phyloP scores from a whole-genome alignment of 2,329 filamentous ascomycete species.

The Cryphonectria nitschkei region DNA sequence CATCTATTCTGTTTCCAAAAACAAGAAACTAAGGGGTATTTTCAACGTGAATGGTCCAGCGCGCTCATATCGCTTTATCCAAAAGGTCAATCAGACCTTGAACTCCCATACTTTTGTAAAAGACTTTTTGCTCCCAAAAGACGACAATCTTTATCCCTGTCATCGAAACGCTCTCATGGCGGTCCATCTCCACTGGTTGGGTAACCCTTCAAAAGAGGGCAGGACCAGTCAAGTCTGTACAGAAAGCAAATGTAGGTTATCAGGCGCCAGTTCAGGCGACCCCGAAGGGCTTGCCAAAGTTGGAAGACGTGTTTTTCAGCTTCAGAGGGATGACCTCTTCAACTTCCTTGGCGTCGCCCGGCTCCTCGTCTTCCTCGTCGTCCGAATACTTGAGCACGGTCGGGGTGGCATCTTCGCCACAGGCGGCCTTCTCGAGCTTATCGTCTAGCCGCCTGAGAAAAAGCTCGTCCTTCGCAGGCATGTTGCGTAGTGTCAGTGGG shows the following conservation, averaged over 20 bases:
- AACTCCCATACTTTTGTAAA: not conserved
- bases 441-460: constrained; percentile 56
- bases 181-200: too few relatives aligned
- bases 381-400: constrained; percentile 42
- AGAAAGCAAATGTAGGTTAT: not conserved
- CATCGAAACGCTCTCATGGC: too few relatives aligned
- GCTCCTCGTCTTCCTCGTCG: constrained; percentile 27
- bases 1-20: not conserved
- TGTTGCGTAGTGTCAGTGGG: constrained; percentile 58
- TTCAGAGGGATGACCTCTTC: constrained; percentile 51
- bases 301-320: constrained; percentile 46
- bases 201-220: not conserved
- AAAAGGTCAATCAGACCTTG: not conserved
- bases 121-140: not conserved
- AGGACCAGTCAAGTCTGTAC: constrained; percentile 1
- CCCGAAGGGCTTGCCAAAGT: constrained; percentile 54
- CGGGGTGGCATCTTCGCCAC: constrained; percentile 51
- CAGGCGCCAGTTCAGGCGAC: constrained; percentile 19
- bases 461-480: constrained; percentile 58
- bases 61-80: not conserved
- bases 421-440: constrained; percentile 55
- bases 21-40: not conserved
- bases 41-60: not conserved
- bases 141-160: not conserved
- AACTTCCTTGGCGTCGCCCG: constrained; percentile 37